These are phyloP conservation scores for Trichosporon asahii DNA, from an alignment of 1,284 basidiomycete genomes.

Conservation along the genomic window DNA sequence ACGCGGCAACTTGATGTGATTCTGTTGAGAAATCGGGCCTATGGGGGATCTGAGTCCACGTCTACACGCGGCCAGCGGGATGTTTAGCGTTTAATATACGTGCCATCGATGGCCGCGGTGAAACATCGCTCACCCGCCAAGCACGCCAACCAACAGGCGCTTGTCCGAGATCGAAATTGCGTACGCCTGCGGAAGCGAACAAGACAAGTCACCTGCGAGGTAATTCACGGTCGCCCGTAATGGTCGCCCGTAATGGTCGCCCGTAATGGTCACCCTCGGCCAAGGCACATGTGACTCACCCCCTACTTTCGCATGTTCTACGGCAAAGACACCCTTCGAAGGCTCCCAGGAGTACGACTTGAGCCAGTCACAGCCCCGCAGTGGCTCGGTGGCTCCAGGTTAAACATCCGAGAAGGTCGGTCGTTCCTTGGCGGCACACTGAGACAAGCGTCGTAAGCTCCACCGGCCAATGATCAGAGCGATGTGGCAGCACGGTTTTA, in stretches of 20 bases:
- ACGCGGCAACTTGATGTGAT: not conserved
- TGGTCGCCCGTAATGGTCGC: too few species aligned
- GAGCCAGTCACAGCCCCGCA: not conserved
- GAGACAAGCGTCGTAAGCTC: conserved; percentile 3
- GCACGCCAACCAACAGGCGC: not conserved
- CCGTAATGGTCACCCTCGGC: too few species aligned
- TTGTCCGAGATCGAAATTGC: not conserved
- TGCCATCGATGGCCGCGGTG: not conserved
- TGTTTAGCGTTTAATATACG: not conserved
- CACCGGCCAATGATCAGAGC: not conserved
- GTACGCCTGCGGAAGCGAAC: not conserved
- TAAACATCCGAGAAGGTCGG: not conserved
- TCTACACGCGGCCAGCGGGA: not conserved
- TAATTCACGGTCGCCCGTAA: not conserved
- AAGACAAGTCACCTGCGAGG: not conserved
- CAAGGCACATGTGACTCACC: not conserved
- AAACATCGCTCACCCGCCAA: not conserved
- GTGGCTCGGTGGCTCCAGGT: not conserved
- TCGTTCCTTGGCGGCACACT: not conserved
- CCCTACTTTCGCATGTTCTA: not conserved
- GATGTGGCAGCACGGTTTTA: not conserved
- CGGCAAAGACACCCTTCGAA: not conserved
- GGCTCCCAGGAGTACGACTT: not conserved
- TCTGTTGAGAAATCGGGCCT: not conserved
- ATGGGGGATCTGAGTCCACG: too few species aligned